phyloP scores from a whole-genome alignment of 306 rosid genomes.

The Rosa multiflora region DNA sequence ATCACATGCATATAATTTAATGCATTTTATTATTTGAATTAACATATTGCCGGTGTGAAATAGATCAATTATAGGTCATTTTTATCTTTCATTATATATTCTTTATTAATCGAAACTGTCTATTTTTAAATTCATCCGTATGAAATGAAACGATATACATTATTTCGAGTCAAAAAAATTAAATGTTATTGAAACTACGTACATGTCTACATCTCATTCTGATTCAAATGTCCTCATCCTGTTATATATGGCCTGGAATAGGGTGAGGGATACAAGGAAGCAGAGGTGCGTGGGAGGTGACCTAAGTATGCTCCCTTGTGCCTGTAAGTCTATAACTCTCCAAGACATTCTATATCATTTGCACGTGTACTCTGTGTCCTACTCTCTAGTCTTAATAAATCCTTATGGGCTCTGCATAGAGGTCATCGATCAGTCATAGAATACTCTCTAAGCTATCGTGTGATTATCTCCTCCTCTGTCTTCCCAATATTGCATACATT shows the following conservation, averaged over 20 bases:
- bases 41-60: background rate
- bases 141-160: background rate
- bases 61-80: background rate
- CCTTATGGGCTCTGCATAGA: background rate
- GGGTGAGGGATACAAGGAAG: background rate
- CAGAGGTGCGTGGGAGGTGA: constrained; percentile 19
- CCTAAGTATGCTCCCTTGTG: background rate
- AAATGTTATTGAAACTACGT: background rate
- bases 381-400: background rate
- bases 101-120: background rate
- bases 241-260: background rate
- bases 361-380: constrained; percentile 2
- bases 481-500: no score
- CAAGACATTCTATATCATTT: constrained; percentile 18
- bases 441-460: background rate
- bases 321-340: background rate
- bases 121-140: background rate
- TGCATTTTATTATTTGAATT: background rate
- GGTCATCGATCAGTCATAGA: background rate
- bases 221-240: background rate
- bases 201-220: background rate
- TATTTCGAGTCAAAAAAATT: background rate
- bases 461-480: background rate
- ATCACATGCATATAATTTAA: background rate
- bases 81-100: background rate